Evolutionary conservation across 352 stramenopile genomes (phyloP).

Genomic region (Discostella stelligera): DNA sequence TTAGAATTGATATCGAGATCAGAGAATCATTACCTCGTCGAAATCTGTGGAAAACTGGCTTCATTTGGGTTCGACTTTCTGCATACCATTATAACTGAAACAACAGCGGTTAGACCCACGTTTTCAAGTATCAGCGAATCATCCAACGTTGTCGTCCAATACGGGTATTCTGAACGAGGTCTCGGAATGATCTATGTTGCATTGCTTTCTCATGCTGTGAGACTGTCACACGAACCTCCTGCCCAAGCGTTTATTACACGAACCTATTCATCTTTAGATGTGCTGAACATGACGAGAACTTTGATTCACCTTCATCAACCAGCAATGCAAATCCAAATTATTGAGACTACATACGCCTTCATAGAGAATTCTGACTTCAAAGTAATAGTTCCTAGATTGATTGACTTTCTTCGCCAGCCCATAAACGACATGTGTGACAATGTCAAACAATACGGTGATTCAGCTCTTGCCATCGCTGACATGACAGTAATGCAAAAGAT

Average conservation of each 20-base stretch:
- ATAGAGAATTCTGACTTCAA: constrained; percentile 15
- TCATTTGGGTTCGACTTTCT: constrained; percentile 33
- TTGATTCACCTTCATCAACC: constrained; percentile 26
- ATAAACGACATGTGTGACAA: constrained; percentile 21
- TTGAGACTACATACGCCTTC: constrained; percentile 12
- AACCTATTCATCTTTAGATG: constrained; percentile 32
- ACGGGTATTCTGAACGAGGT: constrained; percentile 8
- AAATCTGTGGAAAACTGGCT: constrained; percentile 5
- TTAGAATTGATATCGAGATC: not conserved
- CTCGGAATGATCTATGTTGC: constrained; percentile 21
- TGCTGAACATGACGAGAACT: constrained; percentile 25
- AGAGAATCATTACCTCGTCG: constrained; percentile 4
- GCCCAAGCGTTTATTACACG: not conserved
- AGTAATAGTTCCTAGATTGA: constrained; percentile 21
- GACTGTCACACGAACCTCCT: constrained; percentile 7
- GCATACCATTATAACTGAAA: constrained; percentile 13
- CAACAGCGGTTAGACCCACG: constrained; percentile 11
- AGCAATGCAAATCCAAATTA: constrained; percentile 13
- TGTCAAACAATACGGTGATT: constrained; percentile 11
- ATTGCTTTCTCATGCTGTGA: constrained; percentile 27
- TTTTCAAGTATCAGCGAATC: not conserved
- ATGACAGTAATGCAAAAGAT: constrained; percentile 17
- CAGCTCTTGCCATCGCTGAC: constrained; percentile 1
- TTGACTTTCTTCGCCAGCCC: constrained; percentile 35
- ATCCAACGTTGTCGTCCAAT: not conserved